Evolutionary conservation across 305 asterid genomes (phyloP).

Genomic region (Fraxinus greggii): DNA sequence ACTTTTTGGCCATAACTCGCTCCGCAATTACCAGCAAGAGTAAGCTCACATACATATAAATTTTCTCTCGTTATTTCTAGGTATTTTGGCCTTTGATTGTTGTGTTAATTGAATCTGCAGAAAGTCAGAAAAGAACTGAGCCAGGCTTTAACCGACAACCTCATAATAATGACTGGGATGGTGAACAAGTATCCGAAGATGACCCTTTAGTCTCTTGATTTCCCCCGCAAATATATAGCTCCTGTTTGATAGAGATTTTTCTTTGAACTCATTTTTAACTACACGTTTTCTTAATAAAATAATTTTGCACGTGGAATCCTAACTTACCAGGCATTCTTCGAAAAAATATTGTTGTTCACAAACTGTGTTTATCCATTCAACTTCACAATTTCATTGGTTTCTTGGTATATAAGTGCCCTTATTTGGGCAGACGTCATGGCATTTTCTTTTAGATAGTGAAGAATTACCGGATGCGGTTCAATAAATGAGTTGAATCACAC

Average conservation of each 20-base stretch:
- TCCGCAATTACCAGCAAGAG: constrained; percentile 82
- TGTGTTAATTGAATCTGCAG: constrained; percentile 34
- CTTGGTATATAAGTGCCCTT: constrained; percentile 43
- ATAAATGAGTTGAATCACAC: background rate
- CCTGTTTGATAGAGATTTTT: too few species aligned
- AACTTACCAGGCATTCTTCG: too few species aligned
- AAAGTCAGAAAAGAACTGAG: constrained; percentile 56
- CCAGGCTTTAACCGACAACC: constrained; percentile 38
- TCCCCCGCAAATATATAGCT: background rate
- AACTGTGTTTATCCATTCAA: constrained; percentile 12
- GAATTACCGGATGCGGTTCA: background rate
- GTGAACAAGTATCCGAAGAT: constrained; percentile 60
- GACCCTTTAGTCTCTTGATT: constrained; percentile 38
- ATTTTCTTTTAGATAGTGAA: background rate
- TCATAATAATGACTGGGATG: constrained; percentile 44
- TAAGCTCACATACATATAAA: constrained; percentile 23
- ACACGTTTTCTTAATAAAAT: too few species aligned
- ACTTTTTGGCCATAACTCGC: constrained; percentile 77
- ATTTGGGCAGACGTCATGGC: constrained; percentile 27
- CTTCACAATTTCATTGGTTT: background rate
- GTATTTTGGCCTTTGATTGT: background rate
- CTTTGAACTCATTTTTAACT: too few species aligned
- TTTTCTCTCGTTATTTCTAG: background rate
- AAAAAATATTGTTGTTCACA: too few species aligned
- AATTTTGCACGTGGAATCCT: too few species aligned